Base-by-base conservation (phyloP, 305 asterid genomes). In the Stenogyne calaminthoides region DNA sequence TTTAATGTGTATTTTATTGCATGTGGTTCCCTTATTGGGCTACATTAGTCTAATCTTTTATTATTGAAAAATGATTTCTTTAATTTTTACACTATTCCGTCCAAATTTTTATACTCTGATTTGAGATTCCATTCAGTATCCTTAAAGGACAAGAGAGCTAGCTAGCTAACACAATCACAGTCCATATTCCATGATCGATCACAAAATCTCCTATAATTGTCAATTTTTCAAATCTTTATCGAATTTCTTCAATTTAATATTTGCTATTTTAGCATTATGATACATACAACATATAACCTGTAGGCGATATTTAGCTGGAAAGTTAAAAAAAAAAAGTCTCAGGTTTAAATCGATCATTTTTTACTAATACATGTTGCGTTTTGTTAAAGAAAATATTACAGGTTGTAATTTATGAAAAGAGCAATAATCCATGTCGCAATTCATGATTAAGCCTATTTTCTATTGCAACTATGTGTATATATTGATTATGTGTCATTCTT, bases 21-120 rank as follows among this genome's bases (percentile, higher is more conserved):
- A 67, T 29, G 44, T 76, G 84, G 97, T 89, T 83, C 89, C 98
- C 95, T 84, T 88, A 83, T 74, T 88, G 98, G 92, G 77, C 78
- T 59, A 84, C 98, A 91, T 5, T 27, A 37, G 71, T 80, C 42
- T 15, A 74, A 54, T 73, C 74, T 83, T 71, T 75, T 62, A 64
- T 72, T 52, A 22, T 16, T 65, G 71, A 69, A 65, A 78, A 27
- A 80, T 64, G 64, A n/a, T 64, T 29, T 57, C 68, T 84, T 75
- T 25, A 25, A 2, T 25, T 73, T 73, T 73, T 6, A 32, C 81
- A 71, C 63, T 25, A 25, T 25, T 73, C 42, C 46, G 69, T 82
- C 85, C 85, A 81, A 57, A 72, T 74, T 82, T 63, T 64, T 74
- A 71, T 84, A 76, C 71, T 76, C 72, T 80, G 72, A 69, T 78